Evolutionary conservation across 2,329 filamentous ascomycete species (phyloP), one percentile per base, ranked within the genome.

Genomic region (Stemphylium vesicarium): DNA sequence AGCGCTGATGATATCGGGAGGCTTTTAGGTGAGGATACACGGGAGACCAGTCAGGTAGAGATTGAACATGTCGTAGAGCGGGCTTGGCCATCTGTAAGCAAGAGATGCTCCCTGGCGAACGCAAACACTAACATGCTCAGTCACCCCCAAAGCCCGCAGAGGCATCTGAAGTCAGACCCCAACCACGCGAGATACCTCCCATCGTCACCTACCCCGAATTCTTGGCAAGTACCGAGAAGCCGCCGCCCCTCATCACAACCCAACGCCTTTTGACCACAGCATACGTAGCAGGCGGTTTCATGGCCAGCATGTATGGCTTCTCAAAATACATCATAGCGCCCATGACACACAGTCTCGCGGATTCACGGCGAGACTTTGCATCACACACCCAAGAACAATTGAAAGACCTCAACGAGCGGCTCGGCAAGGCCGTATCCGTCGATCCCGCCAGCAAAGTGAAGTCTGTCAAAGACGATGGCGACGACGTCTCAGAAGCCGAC

Each of bases 141-240:
- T 45, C 62, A 32, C 60, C 65, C 6, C 46, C 65, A 32, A 60
- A 63, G 43, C 45, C 61, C 12, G 41, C 50, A 9, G 46, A 50
- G 47, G 32, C 48, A 46, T 44, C 62, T 13, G 49, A 64, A 56
- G 39, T 63, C 39, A 31, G 31, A 36, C 37, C 65, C 51, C 62
- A 64, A 43, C 59, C 69, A 39, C 69, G 76, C 65, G 80, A 83
- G 33, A 72, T 82, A 20, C 82, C 85, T 15, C 85, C 85, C 4
- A 86, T 88, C 53, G 85, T 88, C 59, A 88, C 86, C 40, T 88
- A 88, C 65, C 85, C 85, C 4, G 85, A 88, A 69, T 88, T 88
- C 64, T 80, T 88, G 36, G 77, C 85, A 39, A 80, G 85, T 57
- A 78, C 84, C 9, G 77, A 80, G 58, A 84, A 85, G 60, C 84